Conservation (phyloP, 192 early-diverging fungal genomes). For the Coemansia sp. region DNA sequence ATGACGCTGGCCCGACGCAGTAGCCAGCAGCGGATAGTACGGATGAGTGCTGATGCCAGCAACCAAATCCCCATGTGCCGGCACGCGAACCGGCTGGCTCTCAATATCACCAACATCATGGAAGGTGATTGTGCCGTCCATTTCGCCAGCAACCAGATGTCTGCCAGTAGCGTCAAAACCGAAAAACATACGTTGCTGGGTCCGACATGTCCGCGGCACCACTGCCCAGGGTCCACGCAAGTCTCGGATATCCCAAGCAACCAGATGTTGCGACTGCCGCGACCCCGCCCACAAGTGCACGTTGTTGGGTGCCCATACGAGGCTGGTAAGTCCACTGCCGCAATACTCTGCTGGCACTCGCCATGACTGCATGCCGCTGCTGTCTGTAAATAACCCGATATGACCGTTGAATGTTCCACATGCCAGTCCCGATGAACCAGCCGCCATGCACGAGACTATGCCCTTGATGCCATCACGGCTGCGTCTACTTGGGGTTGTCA, state of each 20-base stretch:
- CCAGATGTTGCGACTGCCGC: conserved; percentile 58
- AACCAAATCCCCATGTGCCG: conserved; percentile 56
- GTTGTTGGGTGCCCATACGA: conserved; percentile 68
- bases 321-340: conserved; percentile 56
- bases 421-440: conserved; percentile 57
- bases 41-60: conserved; percentile 64
- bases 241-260: conserved; percentile 80
- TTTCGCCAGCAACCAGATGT: conserved; percentile 61
- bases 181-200: conserved; percentile 74
- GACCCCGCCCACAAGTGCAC: conserved; percentile 65
- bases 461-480: conserved; percentile 75
- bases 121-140: conserved; percentile 13
- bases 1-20: conserved; percentile 70
- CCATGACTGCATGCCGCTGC: conserved; percentile 31
- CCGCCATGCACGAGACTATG: conserved; percentile 69
- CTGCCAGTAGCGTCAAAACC: conserved; percentile 63
- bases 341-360: conserved; percentile 42
- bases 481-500: conserved; percentile 61
- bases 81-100: not conserved
- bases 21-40: conserved; percentile 61
- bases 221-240: conserved; percentile 60
- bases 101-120: conserved; percentile 1
- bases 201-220: conserved; percentile 55
- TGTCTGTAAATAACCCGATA: conserved; percentile 62
- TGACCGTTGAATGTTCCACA: conserved; percentile 70